Percentiles rank a stretch among this genome's conserved stretches.
Conservation (phyloP, 2,329 filamentous ascomycete genomes). For the Exutisphaerella laricina region DNA sequence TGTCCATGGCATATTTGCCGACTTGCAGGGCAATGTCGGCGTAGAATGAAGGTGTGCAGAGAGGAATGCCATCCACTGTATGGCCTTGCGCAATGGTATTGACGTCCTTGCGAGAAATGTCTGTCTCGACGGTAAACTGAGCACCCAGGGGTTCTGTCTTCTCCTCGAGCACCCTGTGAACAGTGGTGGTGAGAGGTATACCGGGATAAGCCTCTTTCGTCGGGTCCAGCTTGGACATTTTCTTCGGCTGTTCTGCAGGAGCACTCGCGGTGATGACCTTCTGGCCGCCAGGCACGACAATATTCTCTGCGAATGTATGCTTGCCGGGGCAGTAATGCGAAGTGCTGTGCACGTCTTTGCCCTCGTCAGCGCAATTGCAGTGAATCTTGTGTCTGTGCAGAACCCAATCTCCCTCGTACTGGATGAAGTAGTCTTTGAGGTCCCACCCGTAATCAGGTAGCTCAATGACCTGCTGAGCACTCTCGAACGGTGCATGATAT, state of each 20-base stretch:
- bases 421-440: constrained; percentile 34
- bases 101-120: constrained; percentile 39
- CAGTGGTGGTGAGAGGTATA: not conserved
- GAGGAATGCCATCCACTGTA: constrained; percentile 39
- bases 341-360: constrained; percentile 16
- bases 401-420: constrained; percentile 31
- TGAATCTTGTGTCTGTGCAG: constrained; percentile 12
- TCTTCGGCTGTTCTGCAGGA: not conserved
- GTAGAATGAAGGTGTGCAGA: constrained; percentile 35
- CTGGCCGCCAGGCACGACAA: constrained; percentile 7
- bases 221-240: constrained; percentile 32
- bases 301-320: not conserved
- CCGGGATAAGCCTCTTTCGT: constrained; percentile 26
- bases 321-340: constrained; percentile 1
- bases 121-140: constrained; percentile 35
- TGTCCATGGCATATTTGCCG: constrained; percentile 23
- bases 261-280: constrained; percentile 25
- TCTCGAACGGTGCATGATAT: constrained; percentile 49
- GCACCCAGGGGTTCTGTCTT: not conserved
- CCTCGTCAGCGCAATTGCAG: not conserved
- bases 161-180: constrained; percentile 10
- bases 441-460: constrained; percentile 39
- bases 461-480: constrained; percentile 35
- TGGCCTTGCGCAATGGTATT: constrained; percentile 39
- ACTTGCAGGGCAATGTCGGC: constrained; percentile 33